A percentile compares a stretch with the other conserved stretches of the same genome.
These are phyloP conservation scores for Populus hybrid DNA, from an alignment of 441 rosid species.

Conservation along the genomic window DNA sequence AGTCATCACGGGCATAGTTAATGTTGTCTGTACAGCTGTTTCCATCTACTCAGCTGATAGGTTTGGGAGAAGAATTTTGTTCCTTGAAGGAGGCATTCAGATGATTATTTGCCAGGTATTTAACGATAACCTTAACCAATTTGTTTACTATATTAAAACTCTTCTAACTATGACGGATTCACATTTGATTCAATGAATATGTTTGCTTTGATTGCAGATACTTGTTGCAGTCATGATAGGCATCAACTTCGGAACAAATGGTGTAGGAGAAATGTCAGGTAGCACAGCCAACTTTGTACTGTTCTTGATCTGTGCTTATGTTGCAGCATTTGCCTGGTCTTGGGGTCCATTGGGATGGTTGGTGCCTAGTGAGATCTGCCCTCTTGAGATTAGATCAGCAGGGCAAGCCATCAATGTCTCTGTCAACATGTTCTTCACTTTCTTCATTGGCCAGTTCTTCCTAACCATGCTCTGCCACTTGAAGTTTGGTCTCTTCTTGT, in stretches of 20 bases:
- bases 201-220: not conserved
- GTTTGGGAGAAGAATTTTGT: conserved; percentile 41
- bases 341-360: conserved; percentile 63
- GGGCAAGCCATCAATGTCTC: not conserved
- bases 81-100: conserved; percentile 48
- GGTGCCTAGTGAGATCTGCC: not conserved
- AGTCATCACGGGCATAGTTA: conserved; percentile 41
- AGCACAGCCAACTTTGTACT: conserved; percentile 34
- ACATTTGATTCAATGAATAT: not conserved
- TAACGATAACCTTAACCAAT: not conserved
- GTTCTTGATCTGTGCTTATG: conserved; percentile 41
- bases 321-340: conserved; percentile 61
- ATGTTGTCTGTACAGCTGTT: conserved; percentile 41
- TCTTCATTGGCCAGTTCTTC: not conserved
- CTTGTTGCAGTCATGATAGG: not conserved
- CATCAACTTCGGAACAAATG: conserved; percentile 6
- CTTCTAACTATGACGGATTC: not conserved
- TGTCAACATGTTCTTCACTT: not conserved
- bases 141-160: too few relatives aligned
- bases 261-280: conserved; percentile 34
- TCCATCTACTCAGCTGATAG: conserved; percentile 42
- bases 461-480: not conserved
- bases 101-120: conserved; percentile 50
- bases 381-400: not conserved
- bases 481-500: not conserved